phyloP scores from a whole-genome alignment of 371 early-diverging fungal species.

The Apophysomyces ossiformis region DNA sequence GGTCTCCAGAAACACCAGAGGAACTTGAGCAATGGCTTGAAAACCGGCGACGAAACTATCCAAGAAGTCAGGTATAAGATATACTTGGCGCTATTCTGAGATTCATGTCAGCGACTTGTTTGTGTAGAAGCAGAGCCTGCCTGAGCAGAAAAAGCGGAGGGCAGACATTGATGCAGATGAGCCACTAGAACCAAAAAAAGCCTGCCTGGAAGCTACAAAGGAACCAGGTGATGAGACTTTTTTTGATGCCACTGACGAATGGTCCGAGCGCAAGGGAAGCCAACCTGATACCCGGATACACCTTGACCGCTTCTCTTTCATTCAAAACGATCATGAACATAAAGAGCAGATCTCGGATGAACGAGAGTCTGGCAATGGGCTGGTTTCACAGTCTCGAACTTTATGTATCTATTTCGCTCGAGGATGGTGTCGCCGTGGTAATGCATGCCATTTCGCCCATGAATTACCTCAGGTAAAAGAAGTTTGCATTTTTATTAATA shows the following conservation, averaged over 20 bases:
- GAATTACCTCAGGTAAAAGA: constrained; percentile 2
- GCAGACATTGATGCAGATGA: neutral
- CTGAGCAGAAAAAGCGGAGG: neutral
- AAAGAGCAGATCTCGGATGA: neutral
- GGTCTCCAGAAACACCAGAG: constrained; percentile 8
- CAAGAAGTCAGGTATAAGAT: neutral
- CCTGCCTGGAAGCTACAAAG: neutral
- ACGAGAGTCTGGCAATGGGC: neutral
- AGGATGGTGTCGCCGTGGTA: constrained; percentile 9
- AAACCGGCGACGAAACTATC: constrained; percentile 3
- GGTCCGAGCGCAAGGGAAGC: constrained; percentile 6
- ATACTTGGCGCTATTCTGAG: neutral
- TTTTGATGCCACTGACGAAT: constrained; percentile 1
- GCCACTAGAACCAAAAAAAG: neutral
- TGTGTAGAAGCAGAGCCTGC: neutral
- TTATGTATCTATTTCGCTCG: constrained; percentile 5
- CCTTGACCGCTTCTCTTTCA: neutral
- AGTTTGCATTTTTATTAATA: neutral
- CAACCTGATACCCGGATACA: neutral
- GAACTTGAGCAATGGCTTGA: constrained; percentile 9
- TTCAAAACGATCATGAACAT: neutral
- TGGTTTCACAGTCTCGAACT: constrained; percentile 2
- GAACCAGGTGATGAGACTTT: constrained; percentile 4
- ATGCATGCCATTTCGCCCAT: constrained; percentile 8
- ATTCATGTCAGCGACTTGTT: no score